Evolutionary conservation across 768 basidiomycete species (phyloP).

Genomic region (Gymnopilus junonius): DNA sequence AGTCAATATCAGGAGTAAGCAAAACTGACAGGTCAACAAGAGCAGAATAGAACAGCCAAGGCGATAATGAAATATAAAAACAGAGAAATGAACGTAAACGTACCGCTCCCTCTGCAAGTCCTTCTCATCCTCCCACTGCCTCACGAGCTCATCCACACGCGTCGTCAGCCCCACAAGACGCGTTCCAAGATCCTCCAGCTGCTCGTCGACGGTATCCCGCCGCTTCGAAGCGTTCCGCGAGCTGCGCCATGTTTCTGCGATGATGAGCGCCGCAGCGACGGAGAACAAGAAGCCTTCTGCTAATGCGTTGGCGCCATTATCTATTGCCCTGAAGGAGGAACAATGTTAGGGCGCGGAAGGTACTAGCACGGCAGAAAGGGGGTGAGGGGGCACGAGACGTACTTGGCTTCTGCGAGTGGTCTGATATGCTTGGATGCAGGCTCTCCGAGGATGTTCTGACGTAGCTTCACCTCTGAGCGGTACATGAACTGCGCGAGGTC

Average conservation of each 20-base stretch:
- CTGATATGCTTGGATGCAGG: slow-evolving; percentile 65
- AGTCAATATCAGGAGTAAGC: neutral
- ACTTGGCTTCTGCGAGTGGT: slow-evolving; percentile 80
- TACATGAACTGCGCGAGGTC: slow-evolving; percentile 79
- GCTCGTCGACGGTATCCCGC: slow-evolving; percentile 74
- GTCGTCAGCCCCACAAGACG: slow-evolving; percentile 50
- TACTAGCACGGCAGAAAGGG: neutral
- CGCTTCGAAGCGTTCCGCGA: slow-evolving; percentile 72
- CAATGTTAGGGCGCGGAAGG: neutral
- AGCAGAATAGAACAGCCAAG: no score
- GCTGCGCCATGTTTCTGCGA: slow-evolving; percentile 78
- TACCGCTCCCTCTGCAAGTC: slow-evolving; percentile 51
- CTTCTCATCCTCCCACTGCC: slow-evolving; percentile 47
- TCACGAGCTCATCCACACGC: slow-evolving; percentile 44
- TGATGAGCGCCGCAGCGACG: slow-evolving; percentile 74
- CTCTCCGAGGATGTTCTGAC: slow-evolving; percentile 80
- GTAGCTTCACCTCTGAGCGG: slow-evolving; percentile 69
- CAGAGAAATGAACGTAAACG: slow-evolving; percentile 20
- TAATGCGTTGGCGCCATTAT: slow-evolving; percentile 82
- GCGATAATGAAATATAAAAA: no score
- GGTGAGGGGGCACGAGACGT: slow-evolving; percentile 23
- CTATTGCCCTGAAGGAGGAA: slow-evolving; percentile 63
- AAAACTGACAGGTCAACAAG: neutral
- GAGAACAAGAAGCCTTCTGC: slow-evolving; percentile 86
- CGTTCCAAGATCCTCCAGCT: slow-evolving; percentile 59